A percentile compares a stretch with the other conserved stretches of the same genome.
These are phyloP conservation scores for Microstegium vimineum DNA, from an alignment of 176 grass and related monocot species.

Conservation along the genomic window DNA sequence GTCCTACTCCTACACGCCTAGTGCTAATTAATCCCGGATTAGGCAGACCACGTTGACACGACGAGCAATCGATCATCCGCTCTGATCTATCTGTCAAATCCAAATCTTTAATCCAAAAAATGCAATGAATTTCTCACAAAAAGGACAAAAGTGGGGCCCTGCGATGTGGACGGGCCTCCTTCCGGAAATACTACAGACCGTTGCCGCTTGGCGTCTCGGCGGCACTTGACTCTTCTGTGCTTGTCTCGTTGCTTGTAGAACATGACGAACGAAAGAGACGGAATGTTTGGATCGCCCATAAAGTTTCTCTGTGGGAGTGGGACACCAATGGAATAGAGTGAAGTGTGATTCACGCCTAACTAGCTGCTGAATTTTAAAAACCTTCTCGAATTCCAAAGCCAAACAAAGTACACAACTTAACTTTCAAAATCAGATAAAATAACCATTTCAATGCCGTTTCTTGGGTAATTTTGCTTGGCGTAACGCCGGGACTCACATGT, in stretches of 20 bases:
- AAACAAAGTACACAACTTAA: background rate
- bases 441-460: background rate
- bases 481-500: background rate
- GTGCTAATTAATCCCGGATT: background rate
- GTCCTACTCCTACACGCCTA: background rate
- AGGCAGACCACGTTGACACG: conserved; percentile 9
- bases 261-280: background rate
- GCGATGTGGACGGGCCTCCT: conserved; percentile 16
- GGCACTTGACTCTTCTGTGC: background rate
- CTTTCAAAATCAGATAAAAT: background rate
- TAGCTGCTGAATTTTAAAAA: background rate
- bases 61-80: background rate
- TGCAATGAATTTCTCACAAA: background rate
- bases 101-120: background rate
- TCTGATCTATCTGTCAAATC: background rate
- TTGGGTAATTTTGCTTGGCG: background rate
- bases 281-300: background rate
- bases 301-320: background rate
- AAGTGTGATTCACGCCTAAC: background rate
- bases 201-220: conserved; percentile 8
- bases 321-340: background rate
- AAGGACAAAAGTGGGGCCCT: background rate
- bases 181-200: background rate
- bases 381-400: background rate
- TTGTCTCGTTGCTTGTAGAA: background rate